These are phyloP conservation scores for Lagenidium sp. DNA, from an alignment of 352 stramenopile species.

Conservation along the genomic window DNA sequence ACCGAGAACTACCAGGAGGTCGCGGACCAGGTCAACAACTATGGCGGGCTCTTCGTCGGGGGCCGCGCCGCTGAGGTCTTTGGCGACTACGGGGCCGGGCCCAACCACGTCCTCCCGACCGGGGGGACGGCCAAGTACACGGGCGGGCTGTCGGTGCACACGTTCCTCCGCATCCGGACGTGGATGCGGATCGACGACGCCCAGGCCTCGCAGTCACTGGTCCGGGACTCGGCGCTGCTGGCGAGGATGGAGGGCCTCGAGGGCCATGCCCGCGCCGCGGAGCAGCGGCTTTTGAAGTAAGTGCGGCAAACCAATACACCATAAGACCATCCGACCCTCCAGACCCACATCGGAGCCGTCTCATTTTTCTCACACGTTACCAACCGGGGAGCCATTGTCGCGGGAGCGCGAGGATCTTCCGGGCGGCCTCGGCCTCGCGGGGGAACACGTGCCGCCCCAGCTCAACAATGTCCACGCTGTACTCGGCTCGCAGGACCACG, in stretches of 20 bases:
- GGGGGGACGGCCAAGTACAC: slow-evolving; percentile 96
- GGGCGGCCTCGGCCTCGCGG: slow-evolving; percentile 30
- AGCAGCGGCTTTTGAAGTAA: slow-evolving; percentile 76
- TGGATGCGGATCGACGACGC: slow-evolving; percentile 97
- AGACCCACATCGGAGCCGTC: no score
- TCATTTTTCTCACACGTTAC: no score
- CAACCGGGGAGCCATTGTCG: no score
- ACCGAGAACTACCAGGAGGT: slow-evolving; percentile 87
- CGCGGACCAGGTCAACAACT: slow-evolving; percentile 65
- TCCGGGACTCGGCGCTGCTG: slow-evolving; percentile 92
- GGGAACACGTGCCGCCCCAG: slow-evolving; percentile 33
- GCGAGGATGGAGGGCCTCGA: slow-evolving; percentile 87
- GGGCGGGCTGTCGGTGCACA: slow-evolving; percentile 96
- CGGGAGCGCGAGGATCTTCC: slow-evolving; percentile 14
- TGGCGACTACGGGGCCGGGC: slow-evolving; percentile 97
- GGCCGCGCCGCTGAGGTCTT: slow-evolving; percentile 91
- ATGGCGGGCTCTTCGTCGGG: slow-evolving; percentile 93
- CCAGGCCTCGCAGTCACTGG: slow-evolving; percentile 69
- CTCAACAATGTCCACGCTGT: slow-evolving; percentile 38
- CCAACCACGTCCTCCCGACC: slow-evolving; percentile 98
- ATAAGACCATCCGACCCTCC: slow-evolving; percentile 5
- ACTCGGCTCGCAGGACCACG: slow-evolving; percentile 39
- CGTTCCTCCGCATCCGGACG: slow-evolving; percentile 96
- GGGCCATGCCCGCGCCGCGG: slow-evolving; percentile 67
- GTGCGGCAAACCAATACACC: slow-evolving; percentile 5